A percentile compares a stretch with the other conserved stretches of the same genome.
These are phyloP conservation scores for Nothopassalora personata DNA, from an alignment of 2,329 filamentous ascomycete genomes.

Conservation along the genomic window DNA sequence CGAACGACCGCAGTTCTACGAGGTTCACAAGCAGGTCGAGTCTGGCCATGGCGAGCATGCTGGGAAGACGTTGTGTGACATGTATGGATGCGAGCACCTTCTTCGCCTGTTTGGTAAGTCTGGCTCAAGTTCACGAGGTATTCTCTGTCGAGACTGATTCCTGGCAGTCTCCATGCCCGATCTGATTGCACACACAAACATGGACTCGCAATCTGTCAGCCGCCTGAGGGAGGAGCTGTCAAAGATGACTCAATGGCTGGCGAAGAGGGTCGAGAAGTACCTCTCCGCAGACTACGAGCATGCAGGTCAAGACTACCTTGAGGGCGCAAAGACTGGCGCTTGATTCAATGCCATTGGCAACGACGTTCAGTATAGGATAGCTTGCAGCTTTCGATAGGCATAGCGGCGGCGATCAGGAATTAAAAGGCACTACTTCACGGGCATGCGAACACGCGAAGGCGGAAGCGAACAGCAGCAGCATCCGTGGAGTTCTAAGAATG, in stretches of 20 bases:
- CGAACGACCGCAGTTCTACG: conserved; percentile 81
- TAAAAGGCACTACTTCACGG: not conserved
- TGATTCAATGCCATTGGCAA: not conserved
- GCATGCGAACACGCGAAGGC: not conserved
- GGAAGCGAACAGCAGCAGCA: not conserved
- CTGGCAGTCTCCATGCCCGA: conserved; percentile 77
- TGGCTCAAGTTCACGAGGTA: not conserved
- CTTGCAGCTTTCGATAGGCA: not conserved
- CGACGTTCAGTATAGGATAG: not conserved
- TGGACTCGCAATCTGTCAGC: conserved; percentile 87
- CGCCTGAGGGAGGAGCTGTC: conserved; percentile 82
- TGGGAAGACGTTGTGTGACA: conserved; percentile 68
- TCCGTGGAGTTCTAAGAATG: not conserved
- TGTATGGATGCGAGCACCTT: conserved; percentile 91
- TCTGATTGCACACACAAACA: conserved; percentile 93
- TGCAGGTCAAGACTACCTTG: conserved; percentile 64
- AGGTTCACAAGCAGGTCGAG: conserved; percentile 64
- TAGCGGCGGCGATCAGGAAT: not conserved
- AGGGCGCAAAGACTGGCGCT: conserved; percentile 34
- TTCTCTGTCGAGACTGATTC: not conserved
- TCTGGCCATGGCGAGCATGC: conserved; percentile 57
- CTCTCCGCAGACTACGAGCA: conserved; percentile 74
- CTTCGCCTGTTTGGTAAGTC: conserved; percentile 76
- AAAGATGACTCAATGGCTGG: conserved; percentile 81
- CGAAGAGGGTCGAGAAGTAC: conserved; percentile 68